These are phyloP conservation scores for Trichoderma brevicompactum DNA, from an alignment of 2,329 filamentous ascomycete species.

Conservation along the genomic window DNA sequence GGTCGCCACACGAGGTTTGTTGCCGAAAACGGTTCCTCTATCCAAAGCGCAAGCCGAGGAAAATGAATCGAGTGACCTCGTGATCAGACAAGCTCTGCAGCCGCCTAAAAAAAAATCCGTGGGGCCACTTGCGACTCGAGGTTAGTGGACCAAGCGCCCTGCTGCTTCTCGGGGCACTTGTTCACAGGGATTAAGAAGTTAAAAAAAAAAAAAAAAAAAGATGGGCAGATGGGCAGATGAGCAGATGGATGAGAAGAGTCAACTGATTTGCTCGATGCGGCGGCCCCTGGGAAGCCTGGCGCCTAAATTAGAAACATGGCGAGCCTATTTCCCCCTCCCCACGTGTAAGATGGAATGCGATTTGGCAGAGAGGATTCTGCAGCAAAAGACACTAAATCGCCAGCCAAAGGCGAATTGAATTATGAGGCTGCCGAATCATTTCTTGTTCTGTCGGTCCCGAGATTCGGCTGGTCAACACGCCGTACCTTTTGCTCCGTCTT, in stretches of 20 bases:
- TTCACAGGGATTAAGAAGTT: not conserved
- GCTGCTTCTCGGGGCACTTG: not conserved
- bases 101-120: conserved; percentile 2
- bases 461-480: too few relatives aligned
- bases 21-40: conserved; percentile 16
- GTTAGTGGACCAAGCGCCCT: conserved; percentile 4
- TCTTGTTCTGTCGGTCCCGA: too few relatives aligned
- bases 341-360: not conserved
- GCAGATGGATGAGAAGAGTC: not conserved
- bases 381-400: too few relatives aligned
- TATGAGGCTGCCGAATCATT: not conserved
- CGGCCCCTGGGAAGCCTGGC: conserved; percentile 1
- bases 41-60: conserved; percentile 1
- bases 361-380: too few relatives aligned
- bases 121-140: not conserved
- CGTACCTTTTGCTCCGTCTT: not conserved
- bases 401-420: not conserved
- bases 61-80: conserved; percentile 13
- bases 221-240: conserved; percentile 10
- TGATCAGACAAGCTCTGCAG: conserved; percentile 22
- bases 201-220: not conserved
- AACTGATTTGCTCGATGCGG: conserved; percentile 3
- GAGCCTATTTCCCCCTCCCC: not conserved
- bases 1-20: conserved; percentile 13
- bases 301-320: conserved; percentile 20